Base-by-base conservation (phyloP, 1,284 basidiomycete species). In the Coniferiporia sulphurascens region DNA sequence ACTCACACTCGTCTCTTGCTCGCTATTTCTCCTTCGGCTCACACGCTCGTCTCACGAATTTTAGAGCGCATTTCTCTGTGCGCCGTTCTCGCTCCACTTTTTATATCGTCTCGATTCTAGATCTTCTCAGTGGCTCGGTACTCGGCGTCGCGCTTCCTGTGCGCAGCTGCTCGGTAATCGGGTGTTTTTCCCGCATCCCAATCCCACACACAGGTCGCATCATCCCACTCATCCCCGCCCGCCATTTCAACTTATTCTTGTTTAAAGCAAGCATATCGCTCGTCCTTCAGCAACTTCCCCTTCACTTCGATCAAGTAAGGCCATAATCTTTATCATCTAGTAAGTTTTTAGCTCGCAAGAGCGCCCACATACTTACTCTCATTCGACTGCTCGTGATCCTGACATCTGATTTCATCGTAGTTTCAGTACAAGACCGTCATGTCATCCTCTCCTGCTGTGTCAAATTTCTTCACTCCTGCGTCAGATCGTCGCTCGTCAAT, bases 361-460 rank as follows among this genome's bases (percentile, higher is more conserved):
- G 46, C 17, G 45, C 51, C 54, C 44, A 57, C 46, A 62, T 35
- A 2, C 12, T 41, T 15, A 41, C 45, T 57, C 67, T 64, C 54
- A 61, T 45, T 64, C 66, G 59, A 54, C 43, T 19, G 15, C 22
- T 13, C n/a, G 17, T 27, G 15, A 34, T 49, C 35, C 17, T 46
- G 44, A 38, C 52, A 56, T 68, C 69, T 59, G 62, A 63, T 63
- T 65, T 55, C 62, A 62, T 66, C 65, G 71, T 68, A 72, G 74
- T 72, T 76, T 77, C 75, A 79, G 83, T 84, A 78, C 78, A 78
- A 76, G 76, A 77, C 74, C 74, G 76, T 76, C 71, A 82, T 81
- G 79, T 81, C 74, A 64, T 72, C 77, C 66, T 71, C 75, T 66
- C 71, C 75, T 66, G 65, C 74, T 67, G 67, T 65, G 55, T 63